Evolutionary conservation across 305 asterid genomes (phyloP), one percentile per base, ranked within the genome.

Genomic region (Petunia hybrid): DNA sequence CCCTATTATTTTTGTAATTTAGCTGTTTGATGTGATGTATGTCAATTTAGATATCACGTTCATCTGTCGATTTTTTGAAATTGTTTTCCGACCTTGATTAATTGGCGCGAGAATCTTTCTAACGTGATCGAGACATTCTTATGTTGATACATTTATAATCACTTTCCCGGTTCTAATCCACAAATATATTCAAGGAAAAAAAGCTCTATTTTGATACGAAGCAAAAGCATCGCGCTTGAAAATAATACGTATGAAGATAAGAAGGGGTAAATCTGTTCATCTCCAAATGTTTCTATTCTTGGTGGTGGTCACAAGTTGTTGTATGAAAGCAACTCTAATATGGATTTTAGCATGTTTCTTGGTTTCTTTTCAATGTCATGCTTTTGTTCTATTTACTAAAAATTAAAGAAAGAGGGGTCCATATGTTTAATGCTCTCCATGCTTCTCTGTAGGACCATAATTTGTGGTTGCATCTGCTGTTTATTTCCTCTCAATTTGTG

Each of bases 371-470:
- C 84, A 53, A 75, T 80, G 85, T 84, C 87, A 57, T 56, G 66
- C 81, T 84, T 86, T 90, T 87, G 89, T 88, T 85, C 81, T 60
- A 82, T 88, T 22, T 88, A 80, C 71, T 62, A 40, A 81, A 63
- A 60, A 84, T 89, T 80, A 87, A 82, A 87, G 87, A 68, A 22
- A 22, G 81, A 16, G 76, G 90, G 94, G 97, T 80, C 92, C 89
- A 82, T 84, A 57, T 48, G 87, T 79, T 87, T 82, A 87, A 79
- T 90, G 91, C 89, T 45, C 16, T 82, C 89, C 88, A 83, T 89
- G 85, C 86, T 81, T 77, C 76, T 84, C 13, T 66, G 89, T 85
- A 84, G 94, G 95, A 67, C 95, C 92, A 84, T 85, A 80, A 48
- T 85, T 79, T 90, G 87, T 91, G 90, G 90, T 85, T 85, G 87